Conservation (phyloP, 805 yeast species). For the Spencermartinsiella europaea region DNA sequence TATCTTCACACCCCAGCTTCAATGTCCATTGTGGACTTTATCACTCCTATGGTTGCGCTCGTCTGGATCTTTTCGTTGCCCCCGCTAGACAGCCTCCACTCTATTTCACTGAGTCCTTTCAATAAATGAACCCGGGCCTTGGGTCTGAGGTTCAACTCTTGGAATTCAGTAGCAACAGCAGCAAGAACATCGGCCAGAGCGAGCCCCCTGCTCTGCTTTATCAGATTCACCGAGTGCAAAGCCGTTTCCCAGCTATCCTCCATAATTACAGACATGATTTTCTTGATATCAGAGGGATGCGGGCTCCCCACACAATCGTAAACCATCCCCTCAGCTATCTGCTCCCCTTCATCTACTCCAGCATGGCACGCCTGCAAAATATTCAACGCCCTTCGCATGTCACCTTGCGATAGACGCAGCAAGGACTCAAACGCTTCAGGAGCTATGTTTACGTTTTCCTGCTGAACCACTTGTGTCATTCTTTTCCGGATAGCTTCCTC, state of each 20-base stretch:
- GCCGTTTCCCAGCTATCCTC: constrained; percentile 87
- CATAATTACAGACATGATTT: constrained; percentile 68
- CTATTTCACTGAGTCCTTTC: constrained; percentile 76
- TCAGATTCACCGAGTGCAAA: constrained; percentile 54
- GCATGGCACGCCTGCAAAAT: constrained; percentile 93
- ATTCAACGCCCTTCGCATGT: constrained; percentile 92
- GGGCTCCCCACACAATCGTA: constrained; percentile 97
- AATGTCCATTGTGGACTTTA: constrained; percentile 60
- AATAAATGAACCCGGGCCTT: constrained; percentile 59
- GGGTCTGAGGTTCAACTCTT: constrained; percentile 58
- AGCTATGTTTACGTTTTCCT: constrained; percentile 57
- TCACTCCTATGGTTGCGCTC: constrained; percentile 83
- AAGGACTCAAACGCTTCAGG: constrained; percentile 61
- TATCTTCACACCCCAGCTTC: constrained; percentile 26
- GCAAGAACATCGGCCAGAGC: constrained; percentile 82
- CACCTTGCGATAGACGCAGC: constrained; percentile 77
- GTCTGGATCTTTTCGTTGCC: constrained; percentile 88
- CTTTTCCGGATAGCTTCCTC: constrained; percentile 64
- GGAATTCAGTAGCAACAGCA: constrained; percentile 69
- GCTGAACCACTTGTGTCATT: constrained; percentile 59
- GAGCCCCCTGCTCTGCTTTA: constrained; percentile 71
- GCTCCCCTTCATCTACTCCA: constrained; percentile 49
- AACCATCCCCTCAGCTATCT: constrained; percentile 67
- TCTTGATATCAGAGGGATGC: constrained; percentile 75
- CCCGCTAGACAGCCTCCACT: constrained; percentile 86